Evolutionary conservation across 768 basidiomycete species (phyloP).

Genomic region (Termitomyces bulborhizus): DNA sequence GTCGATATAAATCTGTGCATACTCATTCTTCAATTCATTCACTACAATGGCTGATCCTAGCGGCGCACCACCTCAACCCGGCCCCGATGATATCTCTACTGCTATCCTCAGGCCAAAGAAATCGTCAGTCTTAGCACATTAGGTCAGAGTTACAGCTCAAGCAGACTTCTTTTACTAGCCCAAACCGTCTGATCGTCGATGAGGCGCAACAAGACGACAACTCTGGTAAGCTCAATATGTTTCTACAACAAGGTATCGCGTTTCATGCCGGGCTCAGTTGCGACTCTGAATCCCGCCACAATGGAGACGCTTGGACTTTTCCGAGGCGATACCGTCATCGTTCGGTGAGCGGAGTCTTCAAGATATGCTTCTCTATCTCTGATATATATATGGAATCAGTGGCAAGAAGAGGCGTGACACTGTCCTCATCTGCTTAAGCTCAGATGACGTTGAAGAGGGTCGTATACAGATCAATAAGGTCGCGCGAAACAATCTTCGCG

Average conservation of each 20-base stretch:
- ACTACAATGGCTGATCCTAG: constrained; percentile 69
- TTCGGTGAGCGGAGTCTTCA: constrained; percentile 50
- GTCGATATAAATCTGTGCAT: constrained; percentile 18
- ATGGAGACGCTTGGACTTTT: constrained; percentile 94
- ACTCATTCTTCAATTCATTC: constrained; percentile 13
- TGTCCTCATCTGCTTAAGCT: constrained; percentile 92
- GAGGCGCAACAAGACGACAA: constrained; percentile 94
- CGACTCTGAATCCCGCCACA: constrained; percentile 91
- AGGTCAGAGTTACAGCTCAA: constrained; percentile 12
- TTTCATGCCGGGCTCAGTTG: constrained; percentile 45
- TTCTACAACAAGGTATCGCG: background rate
- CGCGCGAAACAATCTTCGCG: constrained; percentile 97
- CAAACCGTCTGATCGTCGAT: constrained; percentile 96
- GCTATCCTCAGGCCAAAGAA: constrained; percentile 97
- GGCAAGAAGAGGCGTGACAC: constrained; percentile 98
- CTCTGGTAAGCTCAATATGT: constrained; percentile 55
- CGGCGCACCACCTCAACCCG: constrained; percentile 78
- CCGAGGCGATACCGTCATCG: constrained; percentile 94
- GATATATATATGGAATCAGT: constrained; percentile 29
- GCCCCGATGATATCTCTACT: constrained; percentile 85
- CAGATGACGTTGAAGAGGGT: constrained; percentile 96
- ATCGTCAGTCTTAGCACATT: constrained; percentile 59
- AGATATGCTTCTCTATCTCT: background rate
- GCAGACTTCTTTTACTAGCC: constrained; percentile 42
- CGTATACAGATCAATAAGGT: constrained; percentile 99